A percentile compares a stretch with the other conserved stretches of the same genome.
These are phyloP conservation scores for Limnanthes douglasii DNA, from an alignment of 345 rosid genomes.

Conservation along the genomic window DNA sequence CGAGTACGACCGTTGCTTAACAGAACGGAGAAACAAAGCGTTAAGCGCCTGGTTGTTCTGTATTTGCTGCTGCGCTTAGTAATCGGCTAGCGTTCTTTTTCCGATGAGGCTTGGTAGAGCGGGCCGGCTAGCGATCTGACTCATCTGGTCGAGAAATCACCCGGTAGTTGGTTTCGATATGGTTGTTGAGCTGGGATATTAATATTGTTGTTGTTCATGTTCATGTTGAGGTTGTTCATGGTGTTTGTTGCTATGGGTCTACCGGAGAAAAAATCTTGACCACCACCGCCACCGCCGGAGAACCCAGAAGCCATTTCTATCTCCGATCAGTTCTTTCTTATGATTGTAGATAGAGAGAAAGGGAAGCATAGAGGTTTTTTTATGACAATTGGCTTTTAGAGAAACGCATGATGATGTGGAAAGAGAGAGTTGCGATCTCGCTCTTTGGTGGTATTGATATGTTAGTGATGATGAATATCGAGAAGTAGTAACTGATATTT, in stretches of 20 bases:
- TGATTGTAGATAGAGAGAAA: slow-evolving; percentile 4
- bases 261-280: slow-evolving; percentile 39
- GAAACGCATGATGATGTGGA: slow-evolving; percentile 22
- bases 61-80: slow-evolving; percentile 18
- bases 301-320: slow-evolving; percentile 69
- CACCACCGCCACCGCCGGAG: slow-evolving; percentile 62
- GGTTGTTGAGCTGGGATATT: slow-evolving; percentile 8
- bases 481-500: no score
- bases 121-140: slow-evolving; percentile 25
- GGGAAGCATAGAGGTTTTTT: slow-evolving; percentile 1
- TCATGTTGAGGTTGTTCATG: slow-evolving; percentile 15
- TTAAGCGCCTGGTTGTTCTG: slow-evolving; percentile 24
- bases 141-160: slow-evolving; percentile 51
- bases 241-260: slow-evolving; percentile 30
- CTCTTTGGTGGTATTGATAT: no score
- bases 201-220: slow-evolving; percentile 12
- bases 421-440: no score
- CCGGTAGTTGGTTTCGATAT: slow-evolving; percentile 41
- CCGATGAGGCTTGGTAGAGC: slow-evolving; percentile 24
- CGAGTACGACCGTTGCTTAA: slow-evolving; percentile 47
- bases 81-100: slow-evolving; percentile 58
- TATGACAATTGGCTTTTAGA: slow-evolving; percentile 6
- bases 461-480: no score
- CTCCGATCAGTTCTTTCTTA: background rate
- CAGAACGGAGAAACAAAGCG: slow-evolving; percentile 46